These are phyloP conservation scores for Plectosphaerella sp. DNA, from an alignment of 2,329 filamentous ascomycete species.

Conservation along the genomic window DNA sequence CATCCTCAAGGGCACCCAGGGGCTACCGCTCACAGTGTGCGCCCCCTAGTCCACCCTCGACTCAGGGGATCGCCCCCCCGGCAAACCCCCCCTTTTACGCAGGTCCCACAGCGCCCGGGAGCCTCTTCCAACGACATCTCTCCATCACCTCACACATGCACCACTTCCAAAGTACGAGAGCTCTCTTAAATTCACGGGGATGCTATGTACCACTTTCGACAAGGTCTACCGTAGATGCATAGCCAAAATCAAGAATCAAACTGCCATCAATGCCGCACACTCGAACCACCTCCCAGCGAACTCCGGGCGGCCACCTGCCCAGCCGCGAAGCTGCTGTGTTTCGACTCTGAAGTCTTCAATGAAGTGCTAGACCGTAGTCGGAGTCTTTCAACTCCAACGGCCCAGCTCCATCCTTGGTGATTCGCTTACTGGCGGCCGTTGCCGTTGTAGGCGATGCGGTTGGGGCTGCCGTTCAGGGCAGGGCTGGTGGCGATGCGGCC, in stretches of 20 bases:
- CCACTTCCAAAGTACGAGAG: background rate
- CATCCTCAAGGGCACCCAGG: no score
- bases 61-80: background rate
- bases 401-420: background rate
- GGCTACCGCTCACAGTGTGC: constrained; percentile 11
- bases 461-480: constrained; percentile 30
- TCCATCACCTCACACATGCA: no score
- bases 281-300: background rate
- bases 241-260: background rate
- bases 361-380: background rate
- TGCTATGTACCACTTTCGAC: background rate
- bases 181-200: background rate
- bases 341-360: background rate
- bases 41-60: background rate
- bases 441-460: constrained; percentile 45
- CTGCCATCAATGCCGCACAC: background rate
- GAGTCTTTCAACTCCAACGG: no score
- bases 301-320: background rate
- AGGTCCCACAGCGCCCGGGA: no score
- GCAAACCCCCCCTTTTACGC: no score
- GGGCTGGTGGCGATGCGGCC: constrained; percentile 26
- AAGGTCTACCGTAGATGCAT: background rate
- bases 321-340: background rate
- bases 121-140: no score
- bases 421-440: constrained; percentile 2